Base-by-base conservation (phyloP, 2,329 filamentous ascomycete genomes). In the Hortaea sp. region DNA sequence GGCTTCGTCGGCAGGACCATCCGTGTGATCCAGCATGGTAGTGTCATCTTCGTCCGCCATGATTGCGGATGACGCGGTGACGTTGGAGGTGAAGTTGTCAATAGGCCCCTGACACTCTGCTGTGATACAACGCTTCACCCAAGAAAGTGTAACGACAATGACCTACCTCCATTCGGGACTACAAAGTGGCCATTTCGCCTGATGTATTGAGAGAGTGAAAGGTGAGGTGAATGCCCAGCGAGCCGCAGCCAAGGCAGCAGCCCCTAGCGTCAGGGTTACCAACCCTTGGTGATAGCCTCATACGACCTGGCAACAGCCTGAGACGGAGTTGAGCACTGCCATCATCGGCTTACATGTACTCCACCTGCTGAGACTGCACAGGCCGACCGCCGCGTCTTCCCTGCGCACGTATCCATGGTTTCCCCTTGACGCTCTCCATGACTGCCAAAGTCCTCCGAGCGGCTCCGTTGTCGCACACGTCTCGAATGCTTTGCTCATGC, bases 1-100 rank as follows among this genome's bases (percentile, higher is more conserved):
- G 3, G 69, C 70, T 32, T 69, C 68, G 2, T 57, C 59, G 51
- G 71, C 68, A 40, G 57, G 62, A 48, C 54, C 69, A 39, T 59
- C 57, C 5, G 53, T 48, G 43, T 62, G 56, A 35, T 35, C n/a
- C 32, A 9, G 32, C 32, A 35, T 35, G 9, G 7, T n/a, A 2
- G n/a, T n/a, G 31, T 49, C 49, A 41, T 55, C 53, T 29, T 53
- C 49, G 44, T 57, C 54, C 61, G 65, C 64, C 50, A 49, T 44
- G 47, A 49, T 43, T 45, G 31, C 45, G 29, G 2, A n/a, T 20
- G 37, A 30, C 12, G 28, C 35, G 10, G n/a, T 37, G 42, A 32
- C 27, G 40, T n/a, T 28, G 9, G 28, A 40, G 38, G 27, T 9
- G 38, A 12, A 35, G 32, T 12, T 20, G 20, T 20, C 20, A 20